phyloP scores from a whole-genome alignment of 768 basidiomycete genomes.

The Bullera alba region DNA sequence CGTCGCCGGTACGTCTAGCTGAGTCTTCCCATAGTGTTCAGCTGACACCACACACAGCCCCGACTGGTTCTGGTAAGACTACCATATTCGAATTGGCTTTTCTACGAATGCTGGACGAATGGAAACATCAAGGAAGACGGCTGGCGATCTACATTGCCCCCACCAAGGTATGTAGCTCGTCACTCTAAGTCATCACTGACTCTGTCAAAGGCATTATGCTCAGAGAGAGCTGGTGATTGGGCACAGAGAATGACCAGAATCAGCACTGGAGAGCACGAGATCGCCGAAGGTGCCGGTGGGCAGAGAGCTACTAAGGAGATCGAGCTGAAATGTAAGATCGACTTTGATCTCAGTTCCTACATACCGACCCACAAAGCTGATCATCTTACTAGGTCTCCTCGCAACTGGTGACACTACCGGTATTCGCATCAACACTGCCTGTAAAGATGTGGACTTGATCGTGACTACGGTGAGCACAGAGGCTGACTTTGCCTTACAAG shows the following conservation, averaged over 20 bases:
- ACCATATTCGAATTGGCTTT: constrained; percentile 88
- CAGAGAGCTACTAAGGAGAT: too few relatives aligned
- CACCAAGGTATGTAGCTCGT: constrained; percentile 58
- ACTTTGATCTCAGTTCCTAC: too few relatives aligned
- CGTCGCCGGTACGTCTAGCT: constrained; percentile 39
- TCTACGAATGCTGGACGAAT: constrained; percentile 53
- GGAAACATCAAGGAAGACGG: background rate
- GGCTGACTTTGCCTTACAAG: background rate
- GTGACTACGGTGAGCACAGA: constrained; percentile 63
- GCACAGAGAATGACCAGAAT: background rate
- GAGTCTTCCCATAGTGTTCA: background rate
- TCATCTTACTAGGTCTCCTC: constrained; percentile 68
- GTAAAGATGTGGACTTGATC: constrained; percentile 70
- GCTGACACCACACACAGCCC: constrained; percentile 51
- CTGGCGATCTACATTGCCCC: constrained; percentile 76
- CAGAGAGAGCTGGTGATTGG: constrained; percentile 77
- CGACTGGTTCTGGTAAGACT: constrained; percentile 94
- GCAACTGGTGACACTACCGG: constrained; percentile 80
- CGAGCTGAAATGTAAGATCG: too few relatives aligned
- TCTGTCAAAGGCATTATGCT: constrained; percentile 65
- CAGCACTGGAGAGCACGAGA: too few relatives aligned
- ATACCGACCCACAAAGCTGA: too few relatives aligned
- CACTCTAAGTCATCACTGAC: constrained; percentile 1
- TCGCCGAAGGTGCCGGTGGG: too few relatives aligned
- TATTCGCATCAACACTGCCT: constrained; percentile 59